Conservation (phyloP, 441 rosid species). For the Syzygium malaccense region DNA sequence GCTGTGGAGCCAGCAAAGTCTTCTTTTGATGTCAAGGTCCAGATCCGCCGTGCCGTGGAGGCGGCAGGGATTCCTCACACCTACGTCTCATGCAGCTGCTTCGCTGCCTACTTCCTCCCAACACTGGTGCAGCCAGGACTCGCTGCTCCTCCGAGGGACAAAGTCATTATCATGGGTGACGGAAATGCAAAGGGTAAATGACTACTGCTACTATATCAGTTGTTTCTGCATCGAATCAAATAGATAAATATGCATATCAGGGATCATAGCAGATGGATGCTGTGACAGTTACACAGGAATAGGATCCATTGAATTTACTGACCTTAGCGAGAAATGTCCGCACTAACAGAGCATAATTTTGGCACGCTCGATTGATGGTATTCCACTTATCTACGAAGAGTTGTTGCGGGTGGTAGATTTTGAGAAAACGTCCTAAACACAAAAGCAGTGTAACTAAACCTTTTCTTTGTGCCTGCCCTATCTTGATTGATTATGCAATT, state of each 20-base stretch:
- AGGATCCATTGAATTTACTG: neutral
- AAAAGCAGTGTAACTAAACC: neutral
- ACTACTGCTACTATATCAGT: neutral
- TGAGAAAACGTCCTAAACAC: neutral
- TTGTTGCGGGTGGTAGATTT: neutral
- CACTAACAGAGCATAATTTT: neutral
- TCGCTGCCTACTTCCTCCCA: constrained; percentile 36
- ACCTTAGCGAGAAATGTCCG: neutral
- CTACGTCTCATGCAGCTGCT: constrained; percentile 34
- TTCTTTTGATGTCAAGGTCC: constrained; percentile 25
- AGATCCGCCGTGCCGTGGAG: constrained; percentile 42
- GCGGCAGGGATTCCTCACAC: constrained; percentile 50
- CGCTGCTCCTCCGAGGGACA: constrained; percentile 47
- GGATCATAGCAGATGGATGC: neutral
- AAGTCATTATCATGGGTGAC: constrained; percentile 36
- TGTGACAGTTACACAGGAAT: neutral
- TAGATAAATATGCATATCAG: neutral
- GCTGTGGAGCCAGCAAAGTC: constrained; percentile 52
- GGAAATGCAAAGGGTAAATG: constrained; percentile 46
- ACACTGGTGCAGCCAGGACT: constrained; percentile 36
- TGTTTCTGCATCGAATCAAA: neutral
- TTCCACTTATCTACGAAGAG: neutral
- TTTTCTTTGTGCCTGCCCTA: neutral
- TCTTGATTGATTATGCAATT: neutral
- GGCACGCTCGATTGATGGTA: neutral